A percentile compares a stretch with the other conserved stretches of the same genome.
Conservation (phyloP, 148 eudicot genomes). For the Rhododendron vialii region DNA sequence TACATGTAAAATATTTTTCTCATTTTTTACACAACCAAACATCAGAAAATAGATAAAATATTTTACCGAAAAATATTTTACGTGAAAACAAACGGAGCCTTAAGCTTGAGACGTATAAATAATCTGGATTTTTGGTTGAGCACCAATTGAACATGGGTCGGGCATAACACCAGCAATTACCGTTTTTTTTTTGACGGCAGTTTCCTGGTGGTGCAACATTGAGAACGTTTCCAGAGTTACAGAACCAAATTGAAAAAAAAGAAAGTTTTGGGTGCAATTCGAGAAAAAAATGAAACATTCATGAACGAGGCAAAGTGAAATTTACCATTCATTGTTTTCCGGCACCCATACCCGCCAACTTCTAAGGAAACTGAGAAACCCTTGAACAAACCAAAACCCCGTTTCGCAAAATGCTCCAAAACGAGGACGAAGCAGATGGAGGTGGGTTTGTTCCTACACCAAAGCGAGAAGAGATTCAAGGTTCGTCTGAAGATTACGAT, state of each 20-base stretch:
- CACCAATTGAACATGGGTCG: neutral
- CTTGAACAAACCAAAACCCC: neutral
- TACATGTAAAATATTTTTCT: too few species aligned
- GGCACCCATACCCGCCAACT: neutral
- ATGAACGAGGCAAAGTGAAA: neutral
- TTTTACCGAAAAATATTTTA: too few species aligned
- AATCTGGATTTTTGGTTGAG: neutral
- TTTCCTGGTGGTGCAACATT: neutral
- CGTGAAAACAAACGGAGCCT: too few species aligned
- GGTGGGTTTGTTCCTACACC: neutral
- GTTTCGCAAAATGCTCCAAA: neutral
- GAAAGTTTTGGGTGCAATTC: neutral
- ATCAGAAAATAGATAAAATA: too few species aligned
- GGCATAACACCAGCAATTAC: too few species aligned
- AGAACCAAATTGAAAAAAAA: neutral
- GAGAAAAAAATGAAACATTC: neutral
- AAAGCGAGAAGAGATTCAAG: neutral
- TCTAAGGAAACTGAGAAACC: neutral
- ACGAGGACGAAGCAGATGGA: constrained; percentile 7
- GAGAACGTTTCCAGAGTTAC: neutral
- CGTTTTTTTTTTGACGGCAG: neutral
- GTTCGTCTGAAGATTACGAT: neutral
- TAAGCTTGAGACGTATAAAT: neutral
- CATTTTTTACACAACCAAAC: too few species aligned
- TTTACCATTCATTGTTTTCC: neutral